Conservation (phyloP, 2,329 filamentous ascomycete species). For the Penicillium capsulatum region DNA sequence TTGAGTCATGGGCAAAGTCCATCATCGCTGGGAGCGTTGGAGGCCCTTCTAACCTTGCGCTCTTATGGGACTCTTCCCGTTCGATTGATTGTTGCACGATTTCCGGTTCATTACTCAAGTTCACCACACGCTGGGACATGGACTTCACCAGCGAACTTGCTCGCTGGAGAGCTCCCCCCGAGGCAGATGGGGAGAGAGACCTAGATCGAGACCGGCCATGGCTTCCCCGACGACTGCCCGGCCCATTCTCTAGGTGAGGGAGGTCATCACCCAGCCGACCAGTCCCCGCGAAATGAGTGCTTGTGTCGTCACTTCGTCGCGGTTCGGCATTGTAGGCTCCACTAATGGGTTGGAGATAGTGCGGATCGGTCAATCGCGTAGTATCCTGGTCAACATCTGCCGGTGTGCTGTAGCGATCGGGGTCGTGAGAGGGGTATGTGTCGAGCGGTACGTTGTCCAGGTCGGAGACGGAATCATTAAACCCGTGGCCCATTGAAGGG, state of each 20-base stretch:
- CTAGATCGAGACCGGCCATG: slow-evolving; percentile 49
- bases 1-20: slow-evolving; percentile 45
- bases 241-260: slow-evolving; percentile 54
- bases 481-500: slow-evolving; percentile 19
- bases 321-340: slow-evolving; percentile 44
- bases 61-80: slow-evolving; percentile 51
- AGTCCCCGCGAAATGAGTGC: slow-evolving; percentile 50
- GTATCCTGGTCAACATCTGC: slow-evolving; percentile 52
- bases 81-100: slow-evolving; percentile 68
- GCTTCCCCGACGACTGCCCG: slow-evolving; percentile 49
- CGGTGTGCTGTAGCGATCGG: slow-evolving; percentile 53
- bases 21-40: slow-evolving; percentile 48
- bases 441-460: slow-evolving; percentile 30
- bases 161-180: slow-evolving; percentile 59
- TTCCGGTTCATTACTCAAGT: slow-evolving; percentile 89
- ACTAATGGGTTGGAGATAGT: slow-evolving; percentile 55
- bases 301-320: slow-evolving; percentile 48
- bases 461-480: slow-evolving; percentile 28
- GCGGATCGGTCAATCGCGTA: slow-evolving; percentile 55
- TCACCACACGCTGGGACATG: slow-evolving; percentile 97
- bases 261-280: slow-evolving; percentile 59
- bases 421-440: slow-evolving; percentile 38
- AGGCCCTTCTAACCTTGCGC: slow-evolving; percentile 51
- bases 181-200: slow-evolving; percentile 61
- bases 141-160: slow-evolving; percentile 73